Base-by-base conservation (phyloP, 164 flowering plant genomes). In the Houttuynia cordata region DNA sequence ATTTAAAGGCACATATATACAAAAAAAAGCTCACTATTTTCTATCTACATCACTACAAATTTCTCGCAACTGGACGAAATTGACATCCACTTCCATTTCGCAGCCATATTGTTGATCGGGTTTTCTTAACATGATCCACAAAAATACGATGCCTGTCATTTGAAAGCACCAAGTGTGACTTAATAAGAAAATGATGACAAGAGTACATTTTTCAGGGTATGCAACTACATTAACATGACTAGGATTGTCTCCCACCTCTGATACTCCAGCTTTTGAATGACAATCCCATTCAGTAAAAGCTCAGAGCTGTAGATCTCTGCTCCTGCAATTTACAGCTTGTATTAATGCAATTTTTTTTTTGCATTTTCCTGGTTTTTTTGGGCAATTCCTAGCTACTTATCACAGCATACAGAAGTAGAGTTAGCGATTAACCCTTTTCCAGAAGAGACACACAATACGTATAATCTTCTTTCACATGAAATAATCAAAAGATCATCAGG, bases 391-490 rank as follows among this genome's bases (percentile, higher is more conserved):
- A 56, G 37, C 41, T 20, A 12, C 1, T 20, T 13, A 47, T 7
- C 51, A 19, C 9, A 21, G 19, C 37, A 57, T 30, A 40, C 15
- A 9, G 8, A 20, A 10, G 5, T 20, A 40, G 47, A 25, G 21
- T 50, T n/a, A 9, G 20, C 4, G 14, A 0, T n/a, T 30, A 47
- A 87, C 97, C 98, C 82, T 77, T 84, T 68, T 86, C 82, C 51
- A 93, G 88, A 62, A 83, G 79, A 60, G 96, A 88, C 56, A 78
- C 64, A 61, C 97, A 89, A n/a, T 67, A 42, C 30, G 67, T 72
- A 71, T 79, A 83, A 74, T 90, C 97, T 71, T 86, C 97, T 68
- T n/a, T 86, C 94, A 77, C 96, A 93, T 30, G 97, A 93, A 70
- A 93, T 58, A 67, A 90, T 65, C 72, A 93, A 66, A 51, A 87